These are phyloP conservation scores for Boletus fagicola DNA, from an alignment of 768 basidiomycete species.

Conservation along the genomic window DNA sequence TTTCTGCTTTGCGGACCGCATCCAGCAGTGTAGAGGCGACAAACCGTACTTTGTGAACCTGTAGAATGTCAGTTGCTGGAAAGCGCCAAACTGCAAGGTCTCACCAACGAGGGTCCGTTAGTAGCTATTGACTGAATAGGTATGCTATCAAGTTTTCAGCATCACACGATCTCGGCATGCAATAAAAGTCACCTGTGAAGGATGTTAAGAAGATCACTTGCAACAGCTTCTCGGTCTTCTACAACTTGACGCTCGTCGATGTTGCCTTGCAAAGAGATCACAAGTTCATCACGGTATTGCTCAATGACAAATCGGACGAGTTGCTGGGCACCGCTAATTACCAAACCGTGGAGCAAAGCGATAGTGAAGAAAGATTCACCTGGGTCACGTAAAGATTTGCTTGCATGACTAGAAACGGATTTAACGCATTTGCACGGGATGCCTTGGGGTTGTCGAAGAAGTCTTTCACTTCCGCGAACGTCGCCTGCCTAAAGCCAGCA, in stretches of 20 bases:
- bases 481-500: constrained; percentile 74
- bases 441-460: constrained; percentile 92
- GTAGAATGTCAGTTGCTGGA: constrained; percentile 10
- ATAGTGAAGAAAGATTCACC: constrained; percentile 40
- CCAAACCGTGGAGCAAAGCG: background rate
- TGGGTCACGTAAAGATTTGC: constrained; percentile 92
- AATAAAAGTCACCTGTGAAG: constrained; percentile 60
- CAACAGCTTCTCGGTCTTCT: constrained; percentile 79
- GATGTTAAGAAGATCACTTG: constrained; percentile 82
- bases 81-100: constrained; percentile 8
- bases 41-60: constrained; percentile 92
- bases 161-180: background rate
- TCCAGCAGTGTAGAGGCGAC: constrained; percentile 89
- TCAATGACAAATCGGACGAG: constrained; percentile 89
- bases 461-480: constrained; percentile 85
- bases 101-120: constrained; percentile 76
- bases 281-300: constrained; percentile 86
- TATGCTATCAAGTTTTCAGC: constrained; percentile 50
- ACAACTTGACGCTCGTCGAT: constrained; percentile 64
- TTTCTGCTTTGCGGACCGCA: constrained; percentile 77
- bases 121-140: constrained; percentile 92
- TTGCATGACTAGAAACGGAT: constrained; percentile 90
- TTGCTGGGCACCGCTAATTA: constrained; percentile 54
- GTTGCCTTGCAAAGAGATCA: constrained; percentile 62
- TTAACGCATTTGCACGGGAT: constrained; percentile 78